Conservation (phyloP, 2,329 filamentous ascomycete genomes). For the Calonectria crousiana region DNA sequence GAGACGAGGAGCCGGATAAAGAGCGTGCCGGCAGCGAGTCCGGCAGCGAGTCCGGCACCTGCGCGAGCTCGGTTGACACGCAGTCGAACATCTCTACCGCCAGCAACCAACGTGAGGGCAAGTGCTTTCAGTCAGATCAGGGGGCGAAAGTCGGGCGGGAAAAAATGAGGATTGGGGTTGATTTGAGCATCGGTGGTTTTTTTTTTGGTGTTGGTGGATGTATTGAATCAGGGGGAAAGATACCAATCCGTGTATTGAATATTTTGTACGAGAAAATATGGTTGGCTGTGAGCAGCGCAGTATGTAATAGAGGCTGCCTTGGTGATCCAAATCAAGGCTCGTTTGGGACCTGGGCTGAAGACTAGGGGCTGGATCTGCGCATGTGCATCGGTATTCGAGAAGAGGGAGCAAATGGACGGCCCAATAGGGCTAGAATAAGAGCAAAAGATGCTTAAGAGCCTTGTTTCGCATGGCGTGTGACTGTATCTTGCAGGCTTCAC, state of each 20-base stretch:
- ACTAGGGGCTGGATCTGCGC: background rate
- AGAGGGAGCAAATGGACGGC: background rate
- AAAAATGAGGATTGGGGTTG: constrained; percentile 27
- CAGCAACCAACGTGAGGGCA: constrained; percentile 30
- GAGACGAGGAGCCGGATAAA: constrained; percentile 37
- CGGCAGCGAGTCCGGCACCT: constrained; percentile 14
- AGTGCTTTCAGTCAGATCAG: constrained; percentile 42
- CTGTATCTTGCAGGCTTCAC: constrained; percentile 3
- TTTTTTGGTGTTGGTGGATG: constrained; percentile 3
- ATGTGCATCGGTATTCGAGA: background rate
- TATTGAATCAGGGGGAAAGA: constrained; percentile 20
- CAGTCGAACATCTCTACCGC: constrained; percentile 34
- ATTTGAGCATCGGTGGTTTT: background rate
- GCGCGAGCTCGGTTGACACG: constrained; percentile 15
- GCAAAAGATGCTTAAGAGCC: background rate
- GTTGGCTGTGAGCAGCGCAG: constrained; percentile 23
- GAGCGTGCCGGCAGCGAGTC: constrained; percentile 31
- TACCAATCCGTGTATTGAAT: constrained; percentile 19
- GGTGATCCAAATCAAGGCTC: background rate
- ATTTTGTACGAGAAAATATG: constrained; percentile 26
- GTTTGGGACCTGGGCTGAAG: background rate
- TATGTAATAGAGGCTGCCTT: background rate
- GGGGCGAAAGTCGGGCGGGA: constrained; percentile 35
- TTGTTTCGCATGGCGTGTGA: constrained; percentile 16
- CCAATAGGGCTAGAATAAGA: background rate